These are phyloP conservation scores for Tritrichomonas foetus DNA, from an alignment of 208 protist species.

Conservation along the genomic window DNA sequence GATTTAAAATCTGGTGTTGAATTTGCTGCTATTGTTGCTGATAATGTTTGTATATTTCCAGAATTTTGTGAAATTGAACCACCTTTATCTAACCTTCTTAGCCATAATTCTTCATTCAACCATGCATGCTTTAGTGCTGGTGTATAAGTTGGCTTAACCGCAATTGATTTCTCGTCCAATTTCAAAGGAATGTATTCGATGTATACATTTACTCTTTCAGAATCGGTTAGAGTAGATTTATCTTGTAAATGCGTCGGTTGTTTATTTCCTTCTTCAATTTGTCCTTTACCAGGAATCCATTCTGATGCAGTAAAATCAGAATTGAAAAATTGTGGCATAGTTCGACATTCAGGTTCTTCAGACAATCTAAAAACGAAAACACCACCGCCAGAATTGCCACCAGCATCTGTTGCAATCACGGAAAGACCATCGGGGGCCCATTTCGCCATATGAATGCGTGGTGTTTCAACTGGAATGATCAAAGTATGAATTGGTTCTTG, in stretches of 20 bases:
- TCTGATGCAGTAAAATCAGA: background rate
- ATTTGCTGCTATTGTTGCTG: no score
- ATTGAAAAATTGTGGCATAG: background rate
- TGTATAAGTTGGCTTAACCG: no score
- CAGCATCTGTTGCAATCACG: background rate
- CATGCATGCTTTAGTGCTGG: no score
- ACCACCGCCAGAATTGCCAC: background rate
- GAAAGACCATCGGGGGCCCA: background rate
- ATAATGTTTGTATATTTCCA: no score
- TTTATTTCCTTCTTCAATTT: slow-evolving; percentile 4
- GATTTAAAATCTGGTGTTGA: no score
- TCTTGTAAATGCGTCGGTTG: background rate
- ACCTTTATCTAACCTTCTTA: no score
- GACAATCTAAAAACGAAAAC: background rate
- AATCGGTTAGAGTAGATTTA: background rate
- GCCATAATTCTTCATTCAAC: no score
- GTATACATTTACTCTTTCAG: background rate
- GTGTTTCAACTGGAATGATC: slow-evolving; percentile 37
- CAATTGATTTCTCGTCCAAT: background rate
- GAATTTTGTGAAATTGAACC: no score
- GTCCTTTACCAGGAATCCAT: background rate
- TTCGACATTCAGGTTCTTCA: background rate
- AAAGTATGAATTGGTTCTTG: background rate
- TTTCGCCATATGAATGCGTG: background rate
- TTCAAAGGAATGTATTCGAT: background rate